Percentiles rank a stretch among this genome's conserved stretches.
These are phyloP conservation scores for Brassica hybrid DNA, from an alignment of 441 rosid genomes.

Conservation along the genomic window DNA sequence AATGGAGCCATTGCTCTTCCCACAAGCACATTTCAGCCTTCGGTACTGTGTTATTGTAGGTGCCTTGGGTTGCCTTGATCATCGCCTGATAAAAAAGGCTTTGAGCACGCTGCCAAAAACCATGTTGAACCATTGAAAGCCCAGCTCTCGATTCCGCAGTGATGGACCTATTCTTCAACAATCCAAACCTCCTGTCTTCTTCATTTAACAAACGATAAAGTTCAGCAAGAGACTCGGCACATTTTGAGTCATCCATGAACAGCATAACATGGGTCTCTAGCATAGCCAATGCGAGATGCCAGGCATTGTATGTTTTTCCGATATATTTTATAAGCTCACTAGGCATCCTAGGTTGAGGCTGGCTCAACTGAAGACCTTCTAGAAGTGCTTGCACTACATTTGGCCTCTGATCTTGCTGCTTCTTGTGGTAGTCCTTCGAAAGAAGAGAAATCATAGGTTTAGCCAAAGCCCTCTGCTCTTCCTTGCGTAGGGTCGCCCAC, in stretches of 20 bases:
- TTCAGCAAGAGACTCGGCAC: conserved; percentile 95
- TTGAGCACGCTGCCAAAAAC: conserved; percentile 97
- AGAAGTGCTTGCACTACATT: conserved; percentile 99
- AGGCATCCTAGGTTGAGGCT: conserved; percentile 99
- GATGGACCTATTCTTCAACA: conserved; percentile 93
- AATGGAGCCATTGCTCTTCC: conserved; percentile 99
- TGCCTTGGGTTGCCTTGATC: conserved; percentile 99
- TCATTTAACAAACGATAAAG: conserved; percentile 92
- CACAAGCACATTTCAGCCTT: conserved; percentile 99
- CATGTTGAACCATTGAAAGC: conserved; percentile 96
- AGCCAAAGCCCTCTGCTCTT: conserved; percentile 83
- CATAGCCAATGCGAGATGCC: conserved; percentile 92
- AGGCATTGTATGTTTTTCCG: conserved; percentile 97
- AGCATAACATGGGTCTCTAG: conserved; percentile 94
- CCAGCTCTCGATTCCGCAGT: conserved; percentile 97
- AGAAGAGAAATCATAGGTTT: conserved; percentile 89
- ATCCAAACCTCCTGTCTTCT: conserved; percentile 98
- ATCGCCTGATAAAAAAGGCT: conserved; percentile 94
- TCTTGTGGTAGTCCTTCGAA: conserved; percentile 95
- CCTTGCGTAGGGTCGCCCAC: conserved; percentile 90
- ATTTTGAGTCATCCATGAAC: conserved; percentile 81
- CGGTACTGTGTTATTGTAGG: conserved; percentile 91
- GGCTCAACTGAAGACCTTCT: conserved; percentile 98
- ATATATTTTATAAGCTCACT: conserved; percentile 96
- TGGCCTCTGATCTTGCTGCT: conserved; percentile 92